Percentiles rank a stretch among this genome's conserved stretches.
Evolutionary conservation across 768 basidiomycete species (phyloP).

Genomic region (Daedalea quercina): DNA sequence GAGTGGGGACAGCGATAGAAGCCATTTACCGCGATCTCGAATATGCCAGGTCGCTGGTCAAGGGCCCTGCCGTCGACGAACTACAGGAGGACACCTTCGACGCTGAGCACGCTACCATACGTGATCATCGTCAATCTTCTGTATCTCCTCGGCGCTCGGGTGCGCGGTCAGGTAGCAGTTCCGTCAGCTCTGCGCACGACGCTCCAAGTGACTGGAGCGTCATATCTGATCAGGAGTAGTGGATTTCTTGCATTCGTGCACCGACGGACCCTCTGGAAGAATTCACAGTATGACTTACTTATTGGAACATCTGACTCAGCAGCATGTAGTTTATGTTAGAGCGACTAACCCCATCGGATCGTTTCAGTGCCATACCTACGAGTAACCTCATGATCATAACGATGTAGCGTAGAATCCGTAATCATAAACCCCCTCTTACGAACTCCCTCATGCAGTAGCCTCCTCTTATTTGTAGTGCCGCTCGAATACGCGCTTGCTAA

Average conservation of each 20-base stretch:
- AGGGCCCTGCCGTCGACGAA: constrained; percentile 33
- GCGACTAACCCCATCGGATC: background rate
- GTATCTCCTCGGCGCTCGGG: constrained; percentile 12
- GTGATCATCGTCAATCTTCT: constrained; percentile 17
- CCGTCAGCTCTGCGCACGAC: constrained; percentile 31
- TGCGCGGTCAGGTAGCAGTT: constrained; percentile 17
- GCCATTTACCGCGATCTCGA: constrained; percentile 95
- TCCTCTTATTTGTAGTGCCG: constrained; percentile 52
- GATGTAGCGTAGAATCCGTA: background rate
- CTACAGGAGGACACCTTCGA: constrained; percentile 19
- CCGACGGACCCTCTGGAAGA: too few relatives aligned
- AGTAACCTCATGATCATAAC: background rate
- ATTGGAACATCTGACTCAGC: background rate
- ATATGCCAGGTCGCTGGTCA: constrained; percentile 85
- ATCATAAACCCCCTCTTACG: constrained; percentile 3
- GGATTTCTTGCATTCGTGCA: background rate
- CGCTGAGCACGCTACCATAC: constrained; percentile 30
- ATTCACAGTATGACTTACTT: too few relatives aligned
- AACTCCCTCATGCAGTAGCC: constrained; percentile 15
- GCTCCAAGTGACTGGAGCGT: constrained; percentile 81
- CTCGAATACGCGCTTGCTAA: constrained; percentile 76
- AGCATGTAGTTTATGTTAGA: background rate
- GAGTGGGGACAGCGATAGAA: constrained; percentile 90
- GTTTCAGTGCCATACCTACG: background rate
- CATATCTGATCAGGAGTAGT: constrained; percentile 62